Conservation (phyloP, 1,284 basidiomycete species). For the Rhodotorula sp. region DNA sequence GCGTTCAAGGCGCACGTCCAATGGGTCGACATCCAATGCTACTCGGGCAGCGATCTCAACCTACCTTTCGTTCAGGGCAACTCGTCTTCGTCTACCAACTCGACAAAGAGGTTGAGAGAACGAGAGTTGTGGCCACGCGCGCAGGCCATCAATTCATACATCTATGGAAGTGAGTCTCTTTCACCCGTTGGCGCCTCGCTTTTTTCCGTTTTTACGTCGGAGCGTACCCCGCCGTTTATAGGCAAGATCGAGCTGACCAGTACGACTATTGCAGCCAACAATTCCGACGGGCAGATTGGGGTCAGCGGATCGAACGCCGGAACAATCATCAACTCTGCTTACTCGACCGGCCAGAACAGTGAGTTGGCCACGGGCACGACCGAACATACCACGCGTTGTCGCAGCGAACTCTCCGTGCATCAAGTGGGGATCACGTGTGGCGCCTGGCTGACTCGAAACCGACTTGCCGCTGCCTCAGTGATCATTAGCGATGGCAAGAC, state of each 20-base stretch:
- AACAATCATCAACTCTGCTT: conserved; percentile 37
- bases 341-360: conserved; percentile 40
- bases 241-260: neutral
- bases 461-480: conserved; percentile 7
- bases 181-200: neutral
- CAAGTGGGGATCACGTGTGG: too few relatives aligned
- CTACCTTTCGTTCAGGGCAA: conserved; percentile 23
- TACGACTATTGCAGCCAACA: conserved; percentile 16
- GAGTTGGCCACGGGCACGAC: neutral
- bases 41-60: conserved; percentile 16
- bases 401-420: too few relatives aligned
- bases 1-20: conserved; percentile 29
- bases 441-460: too few relatives aligned
- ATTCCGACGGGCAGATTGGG: conserved; percentile 31
- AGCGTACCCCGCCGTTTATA: too few relatives aligned
- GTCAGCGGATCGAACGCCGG: conserved; percentile 20
- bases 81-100: conserved; percentile 4
- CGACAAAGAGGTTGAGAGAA: neutral
- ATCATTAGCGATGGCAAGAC: conserved; percentile 33
- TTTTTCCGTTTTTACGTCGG: neutral
- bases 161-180: conserved; percentile 31
- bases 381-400: neutral
- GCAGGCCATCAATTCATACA: conserved; percentile 22
- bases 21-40: conserved; percentile 37
- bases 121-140: conserved; percentile 1